A percentile compares a stretch with the other conserved stretches of the same genome.
Conservation (phyloP, 2,329 filamentous ascomycete species). For the Escovopsis weberi region DNA sequence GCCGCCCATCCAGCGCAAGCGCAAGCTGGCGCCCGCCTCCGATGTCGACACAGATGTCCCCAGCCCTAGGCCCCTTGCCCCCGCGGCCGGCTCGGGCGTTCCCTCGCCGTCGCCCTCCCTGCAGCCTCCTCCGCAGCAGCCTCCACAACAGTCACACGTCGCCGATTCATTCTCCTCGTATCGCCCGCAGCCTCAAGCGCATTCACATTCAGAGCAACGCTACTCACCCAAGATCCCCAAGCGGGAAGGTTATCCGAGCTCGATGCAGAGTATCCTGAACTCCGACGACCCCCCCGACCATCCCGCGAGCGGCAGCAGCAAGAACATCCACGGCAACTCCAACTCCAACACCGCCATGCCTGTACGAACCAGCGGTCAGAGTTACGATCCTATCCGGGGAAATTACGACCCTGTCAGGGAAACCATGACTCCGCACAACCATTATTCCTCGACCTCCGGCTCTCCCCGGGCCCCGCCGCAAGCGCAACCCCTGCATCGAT, state of each 20-base stretch:
- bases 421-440: constrained; percentile 40
- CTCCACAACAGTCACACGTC: background rate
- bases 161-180: constrained; percentile 9
- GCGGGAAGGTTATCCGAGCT: constrained; percentile 34
- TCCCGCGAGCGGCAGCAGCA: constrained; percentile 19
- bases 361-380: constrained; percentile 57
- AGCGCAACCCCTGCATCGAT: constrained; percentile 28
- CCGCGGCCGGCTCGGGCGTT: constrained; percentile 16
- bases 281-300: constrained; percentile 30
- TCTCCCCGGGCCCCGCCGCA: constrained; percentile 31
- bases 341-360: constrained; percentile 26
- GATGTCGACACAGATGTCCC: constrained; percentile 23
- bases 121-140: constrained; percentile 5
- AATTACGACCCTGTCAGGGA: constrained; percentile 50
- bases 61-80: constrained; percentile 15
- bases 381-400: constrained; percentile 83
- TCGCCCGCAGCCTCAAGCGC: constrained; percentile 12
- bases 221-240: constrained; percentile 33
- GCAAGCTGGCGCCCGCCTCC: constrained; percentile 31
- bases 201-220: constrained; percentile 17
- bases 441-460: constrained; percentile 28
- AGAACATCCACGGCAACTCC: constrained; percentile 19
- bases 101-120: constrained; percentile 12
- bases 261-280: constrained; percentile 43
- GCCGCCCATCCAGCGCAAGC: constrained; percentile 37